A percentile compares a stretch with the other conserved stretches of the same genome.
These are phyloP conservation scores for Blastocystis sp. DNA, from an alignment of 352 stramenopile genomes.

Conservation along the genomic window DNA sequence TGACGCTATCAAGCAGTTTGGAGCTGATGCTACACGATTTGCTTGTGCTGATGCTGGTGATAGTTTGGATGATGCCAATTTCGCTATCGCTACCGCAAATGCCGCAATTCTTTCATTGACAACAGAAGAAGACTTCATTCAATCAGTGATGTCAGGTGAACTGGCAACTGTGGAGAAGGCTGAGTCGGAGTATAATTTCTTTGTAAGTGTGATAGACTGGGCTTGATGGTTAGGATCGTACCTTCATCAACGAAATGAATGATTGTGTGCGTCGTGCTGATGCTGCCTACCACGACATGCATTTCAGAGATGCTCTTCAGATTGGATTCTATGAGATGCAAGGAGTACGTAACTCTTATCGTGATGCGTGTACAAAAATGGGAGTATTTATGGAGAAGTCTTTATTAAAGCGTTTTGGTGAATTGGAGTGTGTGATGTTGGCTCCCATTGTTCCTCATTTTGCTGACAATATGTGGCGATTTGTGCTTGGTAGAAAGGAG, in stretches of 20 bases:
- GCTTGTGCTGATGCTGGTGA: conserved; percentile 93
- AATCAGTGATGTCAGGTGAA: conserved; percentile 80
- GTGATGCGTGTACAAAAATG: conserved; percentile 80
- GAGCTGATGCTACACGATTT: conserved; percentile 89
- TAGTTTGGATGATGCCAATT: conserved; percentile 96
- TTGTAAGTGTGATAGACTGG: background rate
- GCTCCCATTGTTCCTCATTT: conserved; percentile 90
- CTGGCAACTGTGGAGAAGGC: conserved; percentile 72
- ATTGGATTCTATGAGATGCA: conserved; percentile 95
- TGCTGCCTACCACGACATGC: conserved; percentile 78
- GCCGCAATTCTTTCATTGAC: conserved; percentile 89
- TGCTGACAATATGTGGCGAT: conserved; percentile 80
- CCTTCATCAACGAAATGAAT: conserved; percentile 54
- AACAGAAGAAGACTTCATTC: conserved; percentile 93
- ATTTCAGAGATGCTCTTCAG: conserved; percentile 91
- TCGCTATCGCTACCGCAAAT: conserved; percentile 89
- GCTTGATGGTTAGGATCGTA: too few relatives aligned
- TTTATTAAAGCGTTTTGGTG: conserved; percentile 83
- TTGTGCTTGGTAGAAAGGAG: conserved; percentile 86
- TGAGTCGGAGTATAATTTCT: conserved; percentile 15
- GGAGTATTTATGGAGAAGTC: conserved; percentile 80
- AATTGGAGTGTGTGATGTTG: conserved; percentile 84
- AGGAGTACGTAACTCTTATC: conserved; percentile 90
- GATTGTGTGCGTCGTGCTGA: conserved; percentile 77
- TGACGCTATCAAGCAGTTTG: conserved; percentile 88